phyloP scores from a whole-genome alignment of 306 rosid genomes.

The Mucuna pruriens region DNA sequence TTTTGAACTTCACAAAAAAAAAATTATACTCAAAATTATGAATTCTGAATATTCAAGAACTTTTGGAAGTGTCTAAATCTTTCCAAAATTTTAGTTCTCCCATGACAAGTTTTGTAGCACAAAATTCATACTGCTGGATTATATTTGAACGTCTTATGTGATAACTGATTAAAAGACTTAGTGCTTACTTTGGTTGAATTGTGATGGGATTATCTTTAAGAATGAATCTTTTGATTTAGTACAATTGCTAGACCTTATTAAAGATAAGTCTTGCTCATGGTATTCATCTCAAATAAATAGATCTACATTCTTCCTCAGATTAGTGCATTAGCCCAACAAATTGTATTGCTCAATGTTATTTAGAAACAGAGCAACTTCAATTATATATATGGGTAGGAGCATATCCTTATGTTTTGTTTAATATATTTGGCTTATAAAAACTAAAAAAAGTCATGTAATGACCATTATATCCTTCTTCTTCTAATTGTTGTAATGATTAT shows the following conservation, averaged over 20 bases:
- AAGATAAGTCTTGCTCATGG: not conserved
- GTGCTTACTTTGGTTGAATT: not conserved
- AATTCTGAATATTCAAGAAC: not conserved
- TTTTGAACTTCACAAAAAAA: not conserved
- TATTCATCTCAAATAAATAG: not conserved
- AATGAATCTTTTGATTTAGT: not conserved
- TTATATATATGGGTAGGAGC: not conserved
- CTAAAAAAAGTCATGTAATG: not conserved
- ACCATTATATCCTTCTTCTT: not conserved
- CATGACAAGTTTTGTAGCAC: not conserved
- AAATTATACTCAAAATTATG: not conserved
- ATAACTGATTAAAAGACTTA: not conserved
- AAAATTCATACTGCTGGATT: not conserved
- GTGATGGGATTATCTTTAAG: not conserved
- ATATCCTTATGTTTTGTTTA: not conserved
- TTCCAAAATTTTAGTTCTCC: not conserved
- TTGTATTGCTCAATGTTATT: not conserved
- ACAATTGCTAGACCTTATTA: not conserved
- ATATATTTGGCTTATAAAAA: not conserved
- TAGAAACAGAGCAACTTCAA: not conserved
- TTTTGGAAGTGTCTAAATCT: not conserved
- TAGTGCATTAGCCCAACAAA: not conserved
- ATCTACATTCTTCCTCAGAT: not conserved
- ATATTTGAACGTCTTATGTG: no score
- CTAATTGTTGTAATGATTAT: not conserved